phyloP scores from a whole-genome alignment of 2,329 filamentous ascomycete species.

The Botrytis fragariae region DNA sequence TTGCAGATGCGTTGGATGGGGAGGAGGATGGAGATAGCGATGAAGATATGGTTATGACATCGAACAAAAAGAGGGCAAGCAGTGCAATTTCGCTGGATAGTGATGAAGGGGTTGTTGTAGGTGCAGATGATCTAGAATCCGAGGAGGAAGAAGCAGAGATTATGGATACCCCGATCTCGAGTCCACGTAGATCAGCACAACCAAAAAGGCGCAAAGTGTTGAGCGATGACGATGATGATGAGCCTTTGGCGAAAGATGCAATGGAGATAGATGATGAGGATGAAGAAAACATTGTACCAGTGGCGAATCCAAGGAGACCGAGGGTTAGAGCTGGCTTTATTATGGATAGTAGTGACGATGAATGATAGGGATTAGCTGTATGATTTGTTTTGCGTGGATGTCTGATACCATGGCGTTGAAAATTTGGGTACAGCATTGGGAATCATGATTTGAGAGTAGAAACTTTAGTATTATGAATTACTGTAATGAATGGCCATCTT shows the following conservation, averaged over 20 bases:
- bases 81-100: constrained; percentile 31
- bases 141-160: constrained; percentile 39
- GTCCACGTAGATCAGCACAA: constrained; percentile 39
- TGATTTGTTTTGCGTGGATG: not conserved
- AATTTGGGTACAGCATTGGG: not conserved
- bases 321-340: constrained; percentile 54
- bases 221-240: constrained; percentile 35
- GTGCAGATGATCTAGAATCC: constrained; percentile 25
- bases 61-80: constrained; percentile 22
- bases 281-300: constrained; percentile 44
- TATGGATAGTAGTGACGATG: constrained; percentile 56
- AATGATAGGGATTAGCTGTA: constrained; percentile 26
- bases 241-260: constrained; percentile 22
- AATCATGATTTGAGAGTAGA: not conserved
- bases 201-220: constrained; percentile 43
- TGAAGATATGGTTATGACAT: constrained; percentile 28
- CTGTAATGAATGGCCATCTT: not conserved
- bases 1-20: constrained; percentile 21
- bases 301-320: constrained; percentile 33
- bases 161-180: constrained; percentile 43
- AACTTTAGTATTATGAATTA: not conserved
- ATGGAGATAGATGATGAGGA: constrained; percentile 39
- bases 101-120: constrained; percentile 31
- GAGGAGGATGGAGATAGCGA: constrained; percentile 35
- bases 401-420: constrained; percentile 18